Evolutionary conservation across 495 filamentous ascomycete genomes (phyloP), one percentile per base, ranked within the genome.

Genomic region (Mytilinidion resinicola): DNA sequence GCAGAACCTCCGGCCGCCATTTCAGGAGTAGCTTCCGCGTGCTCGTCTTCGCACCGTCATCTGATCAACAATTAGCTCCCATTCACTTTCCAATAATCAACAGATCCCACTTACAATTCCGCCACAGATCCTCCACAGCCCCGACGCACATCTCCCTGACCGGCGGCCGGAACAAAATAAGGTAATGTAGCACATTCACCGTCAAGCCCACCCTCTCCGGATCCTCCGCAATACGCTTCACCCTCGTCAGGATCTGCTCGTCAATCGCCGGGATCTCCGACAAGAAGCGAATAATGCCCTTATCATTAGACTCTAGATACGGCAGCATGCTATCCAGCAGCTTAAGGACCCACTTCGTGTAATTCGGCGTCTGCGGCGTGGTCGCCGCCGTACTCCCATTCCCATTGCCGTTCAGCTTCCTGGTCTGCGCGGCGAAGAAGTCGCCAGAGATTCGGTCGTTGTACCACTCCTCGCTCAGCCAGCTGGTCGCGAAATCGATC

Each of bases 391-490:
- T 72, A 8, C 78, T 70, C 0, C 78, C 72, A n/a, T 69, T 65
- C 3, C 74, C 73, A 9, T 68, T 49, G 30, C 51, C 56, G 35
- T 58, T 66, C 19, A 34, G 14, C 6, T 20, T 12, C 30, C 53
- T 46, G 11, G 48, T 33, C 10, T 12, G 14, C 9, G 20, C 25
- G 7, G 51, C n/a, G 3, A 36, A 15, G 14, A 35, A 37, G 35
- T 62, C 57, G 8, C 72, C 66, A 58, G 81, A 80, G 21, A 96
- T 71, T 39, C 82, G 82, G 69, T 96, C 95, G 67, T 90, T 93
- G 73, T 95, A 97, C 92, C 92, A 99, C 72, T 99, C 93, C 71
- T 99, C 93, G 65, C 86, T 91, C 25, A 97, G 77, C 93, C 93
- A 99, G 15, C 84, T 81, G 53, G 96, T 85, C 2, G 89, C 91